A percentile compares a stretch with the other conserved stretches of the same genome.
Conservation (phyloP, 106 monocot genomes). For the Apostasia shenzhenica region DNA sequence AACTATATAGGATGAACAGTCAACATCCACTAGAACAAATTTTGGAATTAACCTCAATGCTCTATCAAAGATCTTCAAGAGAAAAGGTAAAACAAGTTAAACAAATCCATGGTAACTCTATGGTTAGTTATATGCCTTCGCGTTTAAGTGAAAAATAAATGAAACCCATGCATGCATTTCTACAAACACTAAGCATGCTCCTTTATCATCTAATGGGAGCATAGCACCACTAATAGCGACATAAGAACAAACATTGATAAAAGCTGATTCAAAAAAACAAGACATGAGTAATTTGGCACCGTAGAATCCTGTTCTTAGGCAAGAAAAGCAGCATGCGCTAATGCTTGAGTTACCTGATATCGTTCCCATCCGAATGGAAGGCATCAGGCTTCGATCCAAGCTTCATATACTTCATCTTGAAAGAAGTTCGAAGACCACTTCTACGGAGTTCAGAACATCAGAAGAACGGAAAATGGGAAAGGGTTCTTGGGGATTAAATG, state of each 20-base stretch:
- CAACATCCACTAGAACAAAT: neutral
- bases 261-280: too few species aligned
- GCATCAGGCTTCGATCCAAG: constrained; percentile 89
- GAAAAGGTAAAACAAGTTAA: neutral
- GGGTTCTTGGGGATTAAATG: constrained; percentile 3
- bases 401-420: constrained; percentile 91
- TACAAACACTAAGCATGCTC: neutral
- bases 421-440: constrained; percentile 4
- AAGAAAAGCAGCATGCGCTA: neutral
- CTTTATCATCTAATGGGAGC: neutral
- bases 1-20: neutral
- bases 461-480: neutral
- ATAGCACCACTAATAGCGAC: neutral
- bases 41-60: neutral
- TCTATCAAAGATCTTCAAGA: neutral
- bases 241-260: too few species aligned
- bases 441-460: neutral
- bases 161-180: constrained; percentile 1
- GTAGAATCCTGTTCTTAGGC: neutral
- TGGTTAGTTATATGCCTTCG: too few species aligned
- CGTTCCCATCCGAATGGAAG: constrained; percentile 68
- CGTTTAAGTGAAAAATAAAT: neutral
- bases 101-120: neutral
- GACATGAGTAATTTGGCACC: neutral
- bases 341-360: constrained; percentile 43